These are phyloP conservation scores for Podaxis sp. DNA, from an alignment of 768 basidiomycete genomes.

Conservation along the genomic window DNA sequence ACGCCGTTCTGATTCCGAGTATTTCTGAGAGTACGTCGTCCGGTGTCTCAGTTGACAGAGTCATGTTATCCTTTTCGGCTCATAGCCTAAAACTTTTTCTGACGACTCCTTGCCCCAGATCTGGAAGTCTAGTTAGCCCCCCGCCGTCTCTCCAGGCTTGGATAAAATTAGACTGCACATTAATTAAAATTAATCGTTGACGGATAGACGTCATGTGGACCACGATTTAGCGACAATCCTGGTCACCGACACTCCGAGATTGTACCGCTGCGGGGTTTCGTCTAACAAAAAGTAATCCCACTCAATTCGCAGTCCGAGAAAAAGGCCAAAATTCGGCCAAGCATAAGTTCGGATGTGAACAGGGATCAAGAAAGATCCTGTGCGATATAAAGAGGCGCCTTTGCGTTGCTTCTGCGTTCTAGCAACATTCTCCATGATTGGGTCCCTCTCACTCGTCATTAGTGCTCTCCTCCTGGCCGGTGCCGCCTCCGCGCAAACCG, in stretches of 20 bases:
- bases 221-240: background rate
- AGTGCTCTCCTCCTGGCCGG: slow-evolving; percentile 11
- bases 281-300: background rate
- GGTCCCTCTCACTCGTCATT: slow-evolving; percentile 7
- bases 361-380: background rate
- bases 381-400: background rate
- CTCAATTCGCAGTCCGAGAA: background rate
- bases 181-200: background rate
- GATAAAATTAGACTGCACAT: background rate
- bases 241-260: slow-evolving; percentile 1
- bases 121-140: background rate
- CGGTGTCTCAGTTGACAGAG: too few relatives aligned
- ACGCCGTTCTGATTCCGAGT: too few relatives aligned
- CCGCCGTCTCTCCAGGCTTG: background rate
- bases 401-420: background rate
- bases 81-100: too few relatives aligned
- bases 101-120: background rate
- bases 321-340: slow-evolving; percentile 10
- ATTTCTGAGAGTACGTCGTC: too few relatives aligned
- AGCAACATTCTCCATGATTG: background rate
- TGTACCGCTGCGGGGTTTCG: background rate
- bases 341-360: background rate
- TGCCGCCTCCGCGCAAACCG: slow-evolving; percentile 19
- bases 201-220: background rate
- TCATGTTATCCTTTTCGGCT: too few relatives aligned